These are phyloP conservation scores for Sechiopsis laciniata DNA, from an alignment of 306 rosid species.

Conservation along the genomic window DNA sequence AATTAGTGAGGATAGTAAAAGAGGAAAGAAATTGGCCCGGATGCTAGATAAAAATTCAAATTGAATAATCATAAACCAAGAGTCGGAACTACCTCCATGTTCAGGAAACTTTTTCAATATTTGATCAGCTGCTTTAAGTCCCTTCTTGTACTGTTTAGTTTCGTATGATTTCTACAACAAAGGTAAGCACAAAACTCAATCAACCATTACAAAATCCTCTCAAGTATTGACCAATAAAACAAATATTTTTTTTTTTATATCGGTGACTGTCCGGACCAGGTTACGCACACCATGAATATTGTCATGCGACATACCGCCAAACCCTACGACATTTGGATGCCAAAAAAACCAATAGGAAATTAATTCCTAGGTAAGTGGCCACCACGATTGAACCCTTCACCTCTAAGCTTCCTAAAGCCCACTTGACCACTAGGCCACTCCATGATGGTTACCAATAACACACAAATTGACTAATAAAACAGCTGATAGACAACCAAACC, in stretches of 20 bases:
- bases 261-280: no score
- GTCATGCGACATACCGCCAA: background rate
- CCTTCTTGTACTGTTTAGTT: constrained; percentile 95
- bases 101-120: constrained; percentile 91
- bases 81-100: constrained; percentile 77
- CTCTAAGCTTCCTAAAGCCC: no score
- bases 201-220: background rate
- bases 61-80: constrained; percentile 5
- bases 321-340: background rate
- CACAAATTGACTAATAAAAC: no score
- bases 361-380: no score
- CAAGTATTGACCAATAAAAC: background rate
- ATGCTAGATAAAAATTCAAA: background rate
- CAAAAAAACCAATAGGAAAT: no score
- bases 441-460: no score
- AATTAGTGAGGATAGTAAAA: background rate
- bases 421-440: no score
- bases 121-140: constrained; percentile 91
- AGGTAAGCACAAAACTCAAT: background rate
- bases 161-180: constrained; percentile 86
- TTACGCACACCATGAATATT: no score
- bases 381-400: no score
- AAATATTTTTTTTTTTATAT: background rate
- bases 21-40: background rate
- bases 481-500: no score